Evolutionary conservation across 2,329 filamentous ascomycete genomes (phyloP).

Genomic region (Phaeosphaeria sp.): DNA sequence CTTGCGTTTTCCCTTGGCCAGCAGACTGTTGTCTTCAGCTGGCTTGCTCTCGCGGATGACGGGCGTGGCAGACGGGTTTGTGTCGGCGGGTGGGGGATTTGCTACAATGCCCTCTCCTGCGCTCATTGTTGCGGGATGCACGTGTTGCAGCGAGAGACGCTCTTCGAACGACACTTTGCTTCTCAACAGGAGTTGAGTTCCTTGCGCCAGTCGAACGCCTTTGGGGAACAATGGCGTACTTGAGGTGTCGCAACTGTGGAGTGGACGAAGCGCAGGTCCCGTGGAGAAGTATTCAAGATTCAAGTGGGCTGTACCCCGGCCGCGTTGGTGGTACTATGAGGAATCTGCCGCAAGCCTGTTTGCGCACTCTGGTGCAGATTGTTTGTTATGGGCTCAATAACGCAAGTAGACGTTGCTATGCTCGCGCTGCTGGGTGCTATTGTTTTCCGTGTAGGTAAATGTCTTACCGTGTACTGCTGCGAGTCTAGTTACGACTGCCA

Average conservation of each 20-base stretch:
- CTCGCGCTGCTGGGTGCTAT: background rate
- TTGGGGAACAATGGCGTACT: background rate
- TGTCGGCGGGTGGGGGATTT: conserved; percentile 12
- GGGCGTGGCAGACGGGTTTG: conserved; percentile 23
- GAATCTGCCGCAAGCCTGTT: background rate
- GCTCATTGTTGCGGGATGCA: conserved; percentile 12
- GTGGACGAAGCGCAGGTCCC: conserved; percentile 4
- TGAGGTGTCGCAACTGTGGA: conserved; percentile 12
- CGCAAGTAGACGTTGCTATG: background rate
- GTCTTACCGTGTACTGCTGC: background rate
- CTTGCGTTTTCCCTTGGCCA: conserved; percentile 47
- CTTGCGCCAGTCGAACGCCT: background rate
- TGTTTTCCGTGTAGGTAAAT: background rate
- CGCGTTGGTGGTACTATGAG: conserved; percentile 4
- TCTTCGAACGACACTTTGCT: background rate
- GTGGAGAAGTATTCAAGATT: conserved; percentile 8
- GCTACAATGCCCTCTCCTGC: conserved; percentile 10
- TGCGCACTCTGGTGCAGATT: background rate
- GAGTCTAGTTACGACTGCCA: background rate
- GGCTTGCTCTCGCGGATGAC: conserved; percentile 28
- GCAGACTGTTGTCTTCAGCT: conserved; percentile 31
- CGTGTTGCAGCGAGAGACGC: background rate
- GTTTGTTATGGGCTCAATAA: background rate
- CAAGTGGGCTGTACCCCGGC: conserved; percentile 7
- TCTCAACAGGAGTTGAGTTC: background rate